phyloP scores from a whole-genome alignment of 371 early-diverging fungal genomes.

The Mucor irregularis region DNA sequence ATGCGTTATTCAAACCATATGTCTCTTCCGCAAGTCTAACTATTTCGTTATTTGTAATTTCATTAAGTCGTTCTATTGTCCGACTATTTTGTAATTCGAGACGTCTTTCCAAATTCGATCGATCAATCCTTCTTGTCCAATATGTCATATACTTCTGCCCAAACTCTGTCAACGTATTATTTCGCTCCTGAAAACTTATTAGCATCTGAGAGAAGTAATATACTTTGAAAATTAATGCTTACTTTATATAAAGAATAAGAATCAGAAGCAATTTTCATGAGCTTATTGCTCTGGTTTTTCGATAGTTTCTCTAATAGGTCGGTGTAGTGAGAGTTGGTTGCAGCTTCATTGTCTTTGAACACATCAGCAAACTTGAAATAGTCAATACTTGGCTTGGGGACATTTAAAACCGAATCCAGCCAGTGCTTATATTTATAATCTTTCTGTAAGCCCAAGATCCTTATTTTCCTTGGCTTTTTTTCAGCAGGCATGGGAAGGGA shows the following conservation, averaged over 20 bases:
- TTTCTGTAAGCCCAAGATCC: conserved; percentile 2
- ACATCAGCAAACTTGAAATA: background rate
- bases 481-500: background rate
- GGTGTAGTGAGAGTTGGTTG: background rate
- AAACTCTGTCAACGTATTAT: background rate
- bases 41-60: conserved; percentile 5
- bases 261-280: background rate
- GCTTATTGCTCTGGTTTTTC: conserved; percentile 1
- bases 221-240: background rate
- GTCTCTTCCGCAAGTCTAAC: conserved; percentile 5
- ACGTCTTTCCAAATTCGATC: background rate
- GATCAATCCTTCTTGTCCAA: too few species aligned
- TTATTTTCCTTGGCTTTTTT: background rate
- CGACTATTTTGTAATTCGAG: background rate
- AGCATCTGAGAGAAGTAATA: background rate
- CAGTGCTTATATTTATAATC: conserved; percentile 7
- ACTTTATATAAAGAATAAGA: background rate
- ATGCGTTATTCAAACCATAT: conserved; percentile 3
- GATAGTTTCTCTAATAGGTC: background rate
- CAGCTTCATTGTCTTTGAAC: background rate
- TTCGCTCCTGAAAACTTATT: background rate
- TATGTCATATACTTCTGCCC: too few species aligned
- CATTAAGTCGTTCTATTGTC: background rate
- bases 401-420: conserved; percentile 3
- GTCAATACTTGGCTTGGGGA: background rate